phyloP scores from a whole-genome alignment of 2,329 filamentous ascomycete species.

The Diaporthe amygdali region DNA sequence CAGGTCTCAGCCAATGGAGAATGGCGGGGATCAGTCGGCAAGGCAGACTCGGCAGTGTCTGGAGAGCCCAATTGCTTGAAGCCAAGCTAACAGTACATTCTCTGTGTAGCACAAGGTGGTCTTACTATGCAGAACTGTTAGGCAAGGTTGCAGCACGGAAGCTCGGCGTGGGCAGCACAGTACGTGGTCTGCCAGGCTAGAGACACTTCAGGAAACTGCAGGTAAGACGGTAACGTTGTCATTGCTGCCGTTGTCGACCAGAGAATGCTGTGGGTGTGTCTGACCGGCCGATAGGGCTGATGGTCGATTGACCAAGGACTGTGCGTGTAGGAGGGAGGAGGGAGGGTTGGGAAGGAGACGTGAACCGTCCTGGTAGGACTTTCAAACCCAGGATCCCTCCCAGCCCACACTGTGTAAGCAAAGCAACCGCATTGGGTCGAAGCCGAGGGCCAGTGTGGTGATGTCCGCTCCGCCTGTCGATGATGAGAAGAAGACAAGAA shows the following conservation, averaged over 20 bases:
- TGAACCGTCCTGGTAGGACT: neutral
- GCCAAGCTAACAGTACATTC: neutral
- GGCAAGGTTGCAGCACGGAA: conserved; percentile 4
- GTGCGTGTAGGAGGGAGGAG: neutral
- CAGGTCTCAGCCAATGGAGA: conserved; percentile 20
- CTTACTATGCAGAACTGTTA: neutral
- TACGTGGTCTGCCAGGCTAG: neutral
- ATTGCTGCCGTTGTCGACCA: neutral
- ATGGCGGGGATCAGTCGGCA: conserved; percentile 3
- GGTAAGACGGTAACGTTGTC: conserved; percentile 2
- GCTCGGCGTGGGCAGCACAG: conserved; percentile 4
- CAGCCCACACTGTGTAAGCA: conserved; percentile 1
- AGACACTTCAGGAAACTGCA: neutral
- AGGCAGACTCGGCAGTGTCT: conserved; percentile 16
- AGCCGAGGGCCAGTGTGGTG: neutral
- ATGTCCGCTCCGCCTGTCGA: too few species aligned
- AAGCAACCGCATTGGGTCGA: neutral
- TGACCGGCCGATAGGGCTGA: neutral
- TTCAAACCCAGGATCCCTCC: neutral
- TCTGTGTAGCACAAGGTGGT: neutral
- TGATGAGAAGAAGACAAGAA: too few species aligned
- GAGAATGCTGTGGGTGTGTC: neutral
- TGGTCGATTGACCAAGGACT: neutral
- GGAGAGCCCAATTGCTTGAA: neutral
- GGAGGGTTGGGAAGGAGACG: neutral